These are phyloP conservation scores for Tilletia indica DNA, from an alignment of 1,284 basidiomycete species.

Conservation along the genomic window DNA sequence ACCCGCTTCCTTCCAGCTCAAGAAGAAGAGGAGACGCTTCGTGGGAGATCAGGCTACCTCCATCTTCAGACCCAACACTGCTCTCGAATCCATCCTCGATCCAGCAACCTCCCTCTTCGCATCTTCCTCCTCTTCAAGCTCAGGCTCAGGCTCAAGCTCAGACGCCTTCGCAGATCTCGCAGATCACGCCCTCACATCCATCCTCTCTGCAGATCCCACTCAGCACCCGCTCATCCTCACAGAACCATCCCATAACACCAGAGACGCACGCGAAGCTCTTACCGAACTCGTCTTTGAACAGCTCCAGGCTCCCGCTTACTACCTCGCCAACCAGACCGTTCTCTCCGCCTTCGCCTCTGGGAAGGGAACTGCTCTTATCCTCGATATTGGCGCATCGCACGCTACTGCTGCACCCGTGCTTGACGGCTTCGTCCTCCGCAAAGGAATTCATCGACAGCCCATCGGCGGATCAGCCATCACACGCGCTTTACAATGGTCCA, in stretches of 20 bases:
- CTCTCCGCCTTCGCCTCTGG: constrained; percentile 95
- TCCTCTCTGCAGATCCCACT: constrained; percentile 53
- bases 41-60: not conserved
- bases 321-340: constrained; percentile 94
- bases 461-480: constrained; percentile 43
- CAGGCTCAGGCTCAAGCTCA: constrained; percentile 17
- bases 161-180: constrained; percentile 35
- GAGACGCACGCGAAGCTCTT: constrained; percentile 83
- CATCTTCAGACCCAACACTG: constrained; percentile 15
- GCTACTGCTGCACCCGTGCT: constrained; percentile 91
- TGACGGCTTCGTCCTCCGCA: constrained; percentile 94
- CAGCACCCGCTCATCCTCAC: constrained; percentile 92
- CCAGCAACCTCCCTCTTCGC: constrained; percentile 71
- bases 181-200: constrained; percentile 32
- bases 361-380: constrained; percentile 89
- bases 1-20: not conserved
- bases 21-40: constrained; percentile 9
- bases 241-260: constrained; percentile 93
- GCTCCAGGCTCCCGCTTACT: constrained; percentile 90
- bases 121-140: constrained; percentile 70
- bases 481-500: constrained; percentile 23
- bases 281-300: constrained; percentile 97
- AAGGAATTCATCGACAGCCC: constrained; percentile 65
- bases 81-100: constrained; percentile 72
- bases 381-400: constrained; percentile 86